A percentile compares a stretch with the other conserved stretches of the same genome.
Conservation (phyloP, 139 green algal species). For the Coelastrella sp. region DNA sequence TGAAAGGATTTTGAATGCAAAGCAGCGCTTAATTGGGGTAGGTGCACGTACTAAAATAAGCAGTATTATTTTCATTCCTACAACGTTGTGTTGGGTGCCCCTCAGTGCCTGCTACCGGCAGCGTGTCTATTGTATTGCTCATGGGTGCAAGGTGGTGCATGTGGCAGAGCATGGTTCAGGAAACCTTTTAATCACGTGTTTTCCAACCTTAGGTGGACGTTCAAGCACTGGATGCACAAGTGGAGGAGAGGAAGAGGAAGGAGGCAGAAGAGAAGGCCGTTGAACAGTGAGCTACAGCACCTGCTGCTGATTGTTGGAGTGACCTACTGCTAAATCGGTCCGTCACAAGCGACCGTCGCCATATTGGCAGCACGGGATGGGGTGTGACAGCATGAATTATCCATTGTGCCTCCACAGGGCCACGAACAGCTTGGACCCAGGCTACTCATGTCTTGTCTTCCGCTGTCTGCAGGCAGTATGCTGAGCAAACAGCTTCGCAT, state of each 20-base stretch:
- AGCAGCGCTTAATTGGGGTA: constrained; percentile 78
- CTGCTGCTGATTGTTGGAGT: not conserved
- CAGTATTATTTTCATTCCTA: not conserved
- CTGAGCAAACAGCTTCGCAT: not conserved
- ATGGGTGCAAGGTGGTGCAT: no score
- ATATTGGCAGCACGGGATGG: no score
- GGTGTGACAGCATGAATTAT: not conserved
- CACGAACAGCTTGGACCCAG: no score
- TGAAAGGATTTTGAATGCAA: constrained; percentile 77
- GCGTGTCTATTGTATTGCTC: no score
- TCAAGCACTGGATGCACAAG: constrained; percentile 63
- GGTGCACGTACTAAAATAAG: not conserved
- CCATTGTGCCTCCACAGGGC: no score
- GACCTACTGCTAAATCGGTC: no score
- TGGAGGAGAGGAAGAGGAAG: constrained; percentile 53
- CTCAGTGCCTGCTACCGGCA: no score
- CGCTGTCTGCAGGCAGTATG: constrained; percentile 36
- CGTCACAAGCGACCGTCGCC: no score
- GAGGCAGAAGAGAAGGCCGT: constrained; percentile 55
- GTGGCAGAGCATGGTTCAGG: no score
- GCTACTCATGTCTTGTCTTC: not conserved
- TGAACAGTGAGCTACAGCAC: constrained; percentile 63
- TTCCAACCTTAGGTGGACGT: constrained; percentile 65
- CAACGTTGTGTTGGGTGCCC: no score
- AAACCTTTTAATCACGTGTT: not conserved